A percentile compares a stretch with the other conserved stretches of the same genome.
Conservation (phyloP, 305 asterid genomes). For the Fraxinus velutina region DNA sequence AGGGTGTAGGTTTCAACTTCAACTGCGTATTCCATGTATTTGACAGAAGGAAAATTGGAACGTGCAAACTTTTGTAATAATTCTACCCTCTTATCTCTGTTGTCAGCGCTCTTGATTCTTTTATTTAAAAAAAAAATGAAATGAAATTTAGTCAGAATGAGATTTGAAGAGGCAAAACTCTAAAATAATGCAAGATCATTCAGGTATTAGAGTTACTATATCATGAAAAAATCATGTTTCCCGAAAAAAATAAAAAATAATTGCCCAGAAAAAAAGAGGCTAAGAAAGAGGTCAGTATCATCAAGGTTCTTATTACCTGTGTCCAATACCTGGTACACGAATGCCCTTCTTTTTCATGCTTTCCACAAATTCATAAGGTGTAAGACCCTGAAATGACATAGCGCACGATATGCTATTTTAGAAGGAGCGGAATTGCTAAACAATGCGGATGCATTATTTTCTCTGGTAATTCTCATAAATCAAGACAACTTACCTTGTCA, state of each 20-base stretch:
- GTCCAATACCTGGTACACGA: slow-evolving; percentile 57
- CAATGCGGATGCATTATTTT: not conserved
- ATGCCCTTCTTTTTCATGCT: slow-evolving; percentile 56
- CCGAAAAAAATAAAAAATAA: not conserved
- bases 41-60: slow-evolving; percentile 66
- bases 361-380: slow-evolving; percentile 55
- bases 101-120: slow-evolving; percentile 80
- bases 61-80: slow-evolving; percentile 76
- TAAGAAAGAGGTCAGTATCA: not conserved
- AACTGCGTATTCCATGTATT: slow-evolving; percentile 59
- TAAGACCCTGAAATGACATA: slow-evolving; percentile 34
- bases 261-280: slow-evolving; percentile 1
- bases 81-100: slow-evolving; percentile 97
- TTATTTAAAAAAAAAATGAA: not conserved
- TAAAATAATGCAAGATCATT: not conserved
- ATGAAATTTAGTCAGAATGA: slow-evolving; percentile 1
- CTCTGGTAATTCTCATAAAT: not conserved
- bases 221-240: not conserved
- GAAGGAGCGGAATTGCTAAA: not conserved
- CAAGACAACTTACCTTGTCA: slow-evolving; percentile 54
- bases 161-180: not conserved
- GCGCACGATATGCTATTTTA: not conserved
- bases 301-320: slow-evolving; percentile 36
- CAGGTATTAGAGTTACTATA: not conserved
- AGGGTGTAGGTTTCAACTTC: slow-evolving; percentile 58